These are phyloP conservation scores for Diutina ranongensis DNA, from an alignment of 1,139 yeast genomes.

Conservation along the genomic window DNA sequence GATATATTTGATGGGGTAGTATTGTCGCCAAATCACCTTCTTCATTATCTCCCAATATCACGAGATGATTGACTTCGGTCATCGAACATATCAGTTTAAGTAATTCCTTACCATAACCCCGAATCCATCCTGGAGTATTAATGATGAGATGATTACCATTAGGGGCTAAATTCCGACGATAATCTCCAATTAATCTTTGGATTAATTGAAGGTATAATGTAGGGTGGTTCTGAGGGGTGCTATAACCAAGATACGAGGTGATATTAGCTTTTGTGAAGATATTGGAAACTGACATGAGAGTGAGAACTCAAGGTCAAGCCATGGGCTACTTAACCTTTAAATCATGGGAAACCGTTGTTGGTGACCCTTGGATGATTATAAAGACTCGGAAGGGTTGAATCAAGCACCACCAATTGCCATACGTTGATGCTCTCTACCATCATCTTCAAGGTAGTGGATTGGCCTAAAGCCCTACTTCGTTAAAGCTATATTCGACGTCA, in stretches of 20 bases:
- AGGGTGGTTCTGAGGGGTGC: neutral
- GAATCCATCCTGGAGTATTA: constrained; percentile 4
- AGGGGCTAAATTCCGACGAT: neutral
- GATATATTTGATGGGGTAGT: neutral
- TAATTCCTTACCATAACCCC: neutral
- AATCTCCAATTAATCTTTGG: neutral
- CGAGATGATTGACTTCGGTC: neutral
- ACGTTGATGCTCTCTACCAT: no score
- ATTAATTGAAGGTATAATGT: neutral
- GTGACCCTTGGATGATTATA: no score
- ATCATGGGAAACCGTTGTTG: no score
- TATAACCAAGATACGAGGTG: constrained; percentile 1
- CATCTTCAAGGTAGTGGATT: no score
- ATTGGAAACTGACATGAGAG: no score
- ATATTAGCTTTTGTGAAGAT: no score
- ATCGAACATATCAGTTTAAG: neutral
- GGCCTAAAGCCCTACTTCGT: no score
- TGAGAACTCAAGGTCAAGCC: no score
- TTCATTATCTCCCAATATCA: neutral
- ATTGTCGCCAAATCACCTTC: neutral
- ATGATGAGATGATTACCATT: neutral
- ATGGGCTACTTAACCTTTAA: no score
- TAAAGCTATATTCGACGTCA: no score
- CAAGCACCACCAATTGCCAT: no score
- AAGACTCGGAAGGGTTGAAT: no score